Evolutionary conservation across 169 alveolate species (phyloP).

Genomic region (Besnoitia besnoiti): DNA sequence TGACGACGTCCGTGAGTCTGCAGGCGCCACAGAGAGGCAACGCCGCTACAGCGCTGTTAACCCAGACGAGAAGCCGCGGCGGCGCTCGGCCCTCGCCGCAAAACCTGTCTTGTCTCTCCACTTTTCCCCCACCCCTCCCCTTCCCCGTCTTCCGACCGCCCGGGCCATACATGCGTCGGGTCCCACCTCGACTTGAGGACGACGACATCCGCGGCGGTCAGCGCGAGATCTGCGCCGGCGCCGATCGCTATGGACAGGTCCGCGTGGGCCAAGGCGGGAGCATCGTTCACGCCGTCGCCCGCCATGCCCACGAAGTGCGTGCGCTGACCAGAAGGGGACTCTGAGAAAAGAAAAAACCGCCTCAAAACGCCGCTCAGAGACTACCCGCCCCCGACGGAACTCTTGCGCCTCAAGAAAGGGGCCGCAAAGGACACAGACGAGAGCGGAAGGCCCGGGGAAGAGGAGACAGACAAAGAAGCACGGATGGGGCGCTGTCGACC

Average conservation of each 20-base stretch:
- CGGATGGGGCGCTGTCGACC: too few relatives aligned
- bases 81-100: neutral
- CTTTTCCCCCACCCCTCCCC: too few relatives aligned
- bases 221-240: conserved; percentile 35
- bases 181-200: neutral
- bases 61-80: neutral
- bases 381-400: too few relatives aligned
- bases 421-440: neutral
- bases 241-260: conserved; percentile 55
- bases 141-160: too few relatives aligned
- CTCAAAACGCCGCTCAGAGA: too few relatives aligned
- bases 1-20: neutral
- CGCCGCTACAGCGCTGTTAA: neutral
- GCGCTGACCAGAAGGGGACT: neutral
- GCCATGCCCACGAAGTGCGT: conserved; percentile 21
- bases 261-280: conserved; percentile 47
- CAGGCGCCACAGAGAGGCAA: neutral
- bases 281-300: conserved; percentile 66
- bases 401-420: too few relatives aligned
- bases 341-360: too few relatives aligned
- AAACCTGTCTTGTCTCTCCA: neutral
- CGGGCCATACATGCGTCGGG: neutral
- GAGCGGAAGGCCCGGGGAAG: neutral
- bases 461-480: too few relatives aligned
- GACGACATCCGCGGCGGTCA: conserved; percentile 49